Evolutionary conservation across 1,284 basidiomycete genomes (phyloP).

Genomic region (Ceratobasidium papillatum): DNA sequence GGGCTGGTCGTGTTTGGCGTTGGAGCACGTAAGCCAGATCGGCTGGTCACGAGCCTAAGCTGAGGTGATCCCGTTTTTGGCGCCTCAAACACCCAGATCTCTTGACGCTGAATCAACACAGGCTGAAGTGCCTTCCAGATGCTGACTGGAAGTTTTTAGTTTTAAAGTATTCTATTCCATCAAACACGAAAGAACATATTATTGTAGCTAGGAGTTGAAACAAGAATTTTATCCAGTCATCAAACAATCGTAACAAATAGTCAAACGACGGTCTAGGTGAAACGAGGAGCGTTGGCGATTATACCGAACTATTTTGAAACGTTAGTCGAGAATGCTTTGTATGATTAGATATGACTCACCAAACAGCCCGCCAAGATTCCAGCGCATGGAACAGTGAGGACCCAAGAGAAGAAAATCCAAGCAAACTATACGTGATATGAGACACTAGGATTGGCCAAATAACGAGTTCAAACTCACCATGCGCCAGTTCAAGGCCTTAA

Average conservation of each 20-base stretch:
- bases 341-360: background rate
- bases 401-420: slow-evolving; percentile 46
- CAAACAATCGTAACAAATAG: too few species aligned
- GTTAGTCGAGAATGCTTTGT: background rate
- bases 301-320: slow-evolving; percentile 48
- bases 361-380: slow-evolving; percentile 53
- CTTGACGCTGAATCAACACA: too few species aligned
- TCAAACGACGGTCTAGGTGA: slow-evolving; percentile 36
- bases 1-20: too few species aligned
- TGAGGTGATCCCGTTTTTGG: too few species aligned
- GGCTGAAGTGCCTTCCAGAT: too few species aligned
- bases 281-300: slow-evolving; percentile 55
- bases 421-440: slow-evolving; percentile 35
- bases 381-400: slow-evolving; percentile 55
- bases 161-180: background rate
- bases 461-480: slow-evolving; percentile 44
- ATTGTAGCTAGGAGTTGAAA: background rate
- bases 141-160: too few species aligned
- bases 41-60: too few species aligned
- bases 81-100: too few species aligned
- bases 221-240: background rate
- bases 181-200: background rate
- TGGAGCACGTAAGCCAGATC: too few species aligned
- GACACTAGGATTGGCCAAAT: slow-evolving; percentile 45
- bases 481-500: slow-evolving; percentile 53